Conservation (phyloP, 352 stramenopile species). For the Phytophthora foliorum region DNA sequence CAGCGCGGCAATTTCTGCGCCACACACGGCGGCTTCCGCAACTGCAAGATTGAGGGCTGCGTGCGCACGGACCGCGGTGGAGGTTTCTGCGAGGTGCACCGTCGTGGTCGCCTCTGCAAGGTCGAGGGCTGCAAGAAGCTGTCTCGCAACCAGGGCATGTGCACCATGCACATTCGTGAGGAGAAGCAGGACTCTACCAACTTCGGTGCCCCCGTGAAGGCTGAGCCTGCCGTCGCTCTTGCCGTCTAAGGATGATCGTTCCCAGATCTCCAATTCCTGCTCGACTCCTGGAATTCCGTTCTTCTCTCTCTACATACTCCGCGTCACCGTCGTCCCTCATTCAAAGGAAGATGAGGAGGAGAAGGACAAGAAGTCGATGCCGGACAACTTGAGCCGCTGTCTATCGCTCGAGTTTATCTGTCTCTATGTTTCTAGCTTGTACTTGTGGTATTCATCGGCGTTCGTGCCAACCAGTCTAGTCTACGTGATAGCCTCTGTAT, state of each 20-base stretch:
- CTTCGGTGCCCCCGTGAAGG: background rate
- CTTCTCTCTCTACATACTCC: slow-evolving; percentile 37
- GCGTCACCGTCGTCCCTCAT: slow-evolving; percentile 39
- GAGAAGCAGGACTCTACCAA: slow-evolving; percentile 68
- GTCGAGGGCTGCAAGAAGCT: slow-evolving; percentile 91
- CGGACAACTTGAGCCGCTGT: slow-evolving; percentile 17
- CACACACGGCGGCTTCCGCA: slow-evolving; percentile 87
- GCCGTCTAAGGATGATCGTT: slow-evolving; percentile 16
- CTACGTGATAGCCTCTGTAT: slow-evolving; percentile 26
- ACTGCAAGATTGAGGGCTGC: slow-evolving; percentile 88
- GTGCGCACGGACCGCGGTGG: slow-evolving; percentile 85
- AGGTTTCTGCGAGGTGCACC: slow-evolving; percentile 89
- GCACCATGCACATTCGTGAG: slow-evolving; percentile 91
- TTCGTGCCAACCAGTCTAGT: slow-evolving; percentile 37
- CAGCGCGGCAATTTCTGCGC: slow-evolving; percentile 90
- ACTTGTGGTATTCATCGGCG: slow-evolving; percentile 39
- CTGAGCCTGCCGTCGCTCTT: slow-evolving; percentile 17
- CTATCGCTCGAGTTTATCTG: slow-evolving; percentile 33
- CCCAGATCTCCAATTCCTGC: background rate
- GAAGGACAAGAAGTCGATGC: slow-evolving; percentile 27
- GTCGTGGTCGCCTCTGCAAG: slow-evolving; percentile 82
- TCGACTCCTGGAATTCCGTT: slow-evolving; percentile 18
- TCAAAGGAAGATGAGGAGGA: slow-evolving; percentile 47
- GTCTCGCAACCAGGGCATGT: slow-evolving; percentile 89
- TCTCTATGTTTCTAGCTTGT: slow-evolving; percentile 38